Base-by-base conservation (phyloP, 164 flowering plant genomes). In the Stephania cephalantha region DNA sequence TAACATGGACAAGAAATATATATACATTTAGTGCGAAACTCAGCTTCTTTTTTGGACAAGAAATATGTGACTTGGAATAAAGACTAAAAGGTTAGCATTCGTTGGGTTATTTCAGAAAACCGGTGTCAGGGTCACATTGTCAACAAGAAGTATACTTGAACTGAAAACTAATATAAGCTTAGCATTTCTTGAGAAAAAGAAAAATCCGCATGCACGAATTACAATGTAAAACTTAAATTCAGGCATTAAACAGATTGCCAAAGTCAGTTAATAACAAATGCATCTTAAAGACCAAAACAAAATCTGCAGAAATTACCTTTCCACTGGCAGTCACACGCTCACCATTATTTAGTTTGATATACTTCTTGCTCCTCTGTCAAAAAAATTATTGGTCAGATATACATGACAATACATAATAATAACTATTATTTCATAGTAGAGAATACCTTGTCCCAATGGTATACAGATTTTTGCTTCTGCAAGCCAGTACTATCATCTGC, bases 401-500 rank as follows among this genome's bases (percentile, higher is more conserved):
- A 35, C 30, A 12, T 11, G 22, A 72, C 2, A 5, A 17, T 25
- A 30, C 4, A 44, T 12, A 29, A 66, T 7, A 68, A 25, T 18
- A 68, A 70, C 5, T 13, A 76, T 64, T 61, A 46, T 20, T 58
- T 46, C 17, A 71, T 22, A 31, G 58, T 69, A 65, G 22, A 52
- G 75, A 65, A 50, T 74, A 93, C 98, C 96, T 93, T 95, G 80
- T 95, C 99, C 99, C 99, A 95, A 75, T 95, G 99, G 82, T 78
- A 90, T 1, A 85, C 79, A 68, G 91, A 80, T 80, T 90, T 91
- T 76, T 95, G 96, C 77, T 88, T 91, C 80, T 87, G 87, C 79
- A 93, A 46, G 52, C 99, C 95, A 72, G 35, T 74, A 79, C 81
- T 75, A 82, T 93, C 97, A 87, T 95, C 99, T 63, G 93, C 98